These are phyloP conservation scores for Suillus subluteus DNA, from an alignment of 768 basidiomycete species.

Conservation along the genomic window DNA sequence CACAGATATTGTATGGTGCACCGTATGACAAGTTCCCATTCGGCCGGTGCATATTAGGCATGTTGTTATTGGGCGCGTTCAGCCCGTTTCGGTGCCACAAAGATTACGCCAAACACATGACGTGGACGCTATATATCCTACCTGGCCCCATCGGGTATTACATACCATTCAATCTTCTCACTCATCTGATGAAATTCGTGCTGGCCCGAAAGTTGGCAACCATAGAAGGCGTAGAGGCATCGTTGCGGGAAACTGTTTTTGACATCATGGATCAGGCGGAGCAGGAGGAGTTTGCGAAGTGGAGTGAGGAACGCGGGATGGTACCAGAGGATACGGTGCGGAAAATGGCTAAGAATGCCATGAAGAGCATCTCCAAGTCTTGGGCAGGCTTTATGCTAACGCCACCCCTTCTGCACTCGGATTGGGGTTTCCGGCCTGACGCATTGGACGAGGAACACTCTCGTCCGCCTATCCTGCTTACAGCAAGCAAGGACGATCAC, in stretches of 20 bases:
- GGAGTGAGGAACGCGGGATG: conserved; percentile 44
- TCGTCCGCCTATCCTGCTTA: conserved; percentile 48
- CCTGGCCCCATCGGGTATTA: conserved; percentile 47
- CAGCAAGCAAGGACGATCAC: conserved; percentile 46
- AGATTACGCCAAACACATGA: conserved; percentile 49
- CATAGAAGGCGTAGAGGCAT: conserved; percentile 43
- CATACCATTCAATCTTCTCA: conserved; percentile 44
- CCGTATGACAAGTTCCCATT: conserved; percentile 54
- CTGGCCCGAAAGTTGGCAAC: conserved; percentile 42
- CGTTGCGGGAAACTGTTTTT: conserved; percentile 43
- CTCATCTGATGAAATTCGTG: conserved; percentile 34
- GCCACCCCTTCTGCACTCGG: conserved; percentile 46
- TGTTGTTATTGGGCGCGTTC: conserved; percentile 50
- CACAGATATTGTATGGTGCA: conserved; percentile 60
- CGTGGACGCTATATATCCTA: conserved; percentile 49
- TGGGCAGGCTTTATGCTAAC: conserved; percentile 57
- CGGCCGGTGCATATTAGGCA: conserved; percentile 47
- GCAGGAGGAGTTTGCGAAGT: conserved; percentile 37
- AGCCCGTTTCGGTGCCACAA: conserved; percentile 51
- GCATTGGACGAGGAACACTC: conserved; percentile 49
- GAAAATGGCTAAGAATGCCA: conserved; percentile 43
- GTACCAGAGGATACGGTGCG: conserved; percentile 48
- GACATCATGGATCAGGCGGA: conserved; percentile 43
- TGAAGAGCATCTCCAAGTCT: conserved; percentile 50
- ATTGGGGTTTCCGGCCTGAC: conserved; percentile 53